Base-by-base conservation (phyloP, 1,139 yeast species). In the Wickerhamomyces sp. region DNA sequence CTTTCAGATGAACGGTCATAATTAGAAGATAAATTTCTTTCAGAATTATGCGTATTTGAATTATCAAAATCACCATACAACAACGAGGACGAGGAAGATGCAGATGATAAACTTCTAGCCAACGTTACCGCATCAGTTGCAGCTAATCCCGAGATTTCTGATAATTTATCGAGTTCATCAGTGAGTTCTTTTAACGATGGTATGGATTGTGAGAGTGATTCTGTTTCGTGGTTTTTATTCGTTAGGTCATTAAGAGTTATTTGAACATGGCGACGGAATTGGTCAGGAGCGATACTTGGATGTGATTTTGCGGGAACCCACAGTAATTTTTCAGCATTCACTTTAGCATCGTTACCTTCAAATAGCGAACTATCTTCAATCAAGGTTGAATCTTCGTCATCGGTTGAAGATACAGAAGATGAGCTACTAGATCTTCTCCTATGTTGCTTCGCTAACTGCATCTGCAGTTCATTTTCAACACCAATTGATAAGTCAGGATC, bases 221-320 rank as follows among this genome's bases (percentile, higher is more conserved):
- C 12, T 4, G 19, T 5, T 18, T 17, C 48, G 17, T 35, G 37
- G 21, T 43, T 36, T 15, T 71, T 69, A 43, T 76, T 76, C 54
- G 80, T 72, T 45, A 88, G 72, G 55, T 84, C 95, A 46, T 85
- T 83, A 16, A 89, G 81, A 19, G 92, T 84, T 37, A 78, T 74
- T 53, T 84, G 85, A 29, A 92, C 87, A 63, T 88, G 89, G 46
- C 79, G 76, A 51, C 83, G 76, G 72, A 89, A 92, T 52, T 86
- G 88, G 52, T 87, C 95, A 1, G 97, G 97, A 28, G 95, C 90
- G 15, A 92, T 77, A 55, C 85, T 92, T 2, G 98, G 97, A 58
- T 92, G 98, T 35, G 88, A 74, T 47, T 79, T 81, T 1, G 97
- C 97, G 0, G 97, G 97, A 2, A 92, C 97, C 98, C 98, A 90